Conservation (phyloP, 306 rosid species). For the Psophocarpus tetragonolobus region DNA sequence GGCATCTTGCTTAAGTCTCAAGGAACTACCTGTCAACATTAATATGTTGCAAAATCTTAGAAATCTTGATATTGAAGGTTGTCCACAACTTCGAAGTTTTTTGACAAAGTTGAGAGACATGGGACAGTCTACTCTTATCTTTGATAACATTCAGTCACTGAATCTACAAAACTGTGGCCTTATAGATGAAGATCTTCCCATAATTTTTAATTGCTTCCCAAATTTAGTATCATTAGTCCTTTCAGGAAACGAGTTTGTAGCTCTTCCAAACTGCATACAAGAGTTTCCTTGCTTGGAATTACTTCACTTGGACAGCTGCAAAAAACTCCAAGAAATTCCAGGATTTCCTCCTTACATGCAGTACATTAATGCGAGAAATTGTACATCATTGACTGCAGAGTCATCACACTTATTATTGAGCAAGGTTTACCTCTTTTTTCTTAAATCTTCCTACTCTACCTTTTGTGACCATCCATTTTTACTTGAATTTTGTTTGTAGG, state of each 20-base stretch:
- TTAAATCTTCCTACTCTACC: not conserved
- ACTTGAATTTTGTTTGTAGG: slow-evolving; percentile 8
- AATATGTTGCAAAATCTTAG: slow-evolving; percentile 39
- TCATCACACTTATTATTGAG: slow-evolving; percentile 31
- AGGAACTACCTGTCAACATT: slow-evolving; percentile 39
- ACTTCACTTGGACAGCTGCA: slow-evolving; percentile 44
- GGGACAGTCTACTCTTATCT: slow-evolving; percentile 16
- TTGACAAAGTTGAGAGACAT: slow-evolving; percentile 31
- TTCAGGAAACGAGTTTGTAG: slow-evolving; percentile 35
- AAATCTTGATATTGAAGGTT: slow-evolving; percentile 45
- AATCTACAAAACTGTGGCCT: slow-evolving; percentile 43
- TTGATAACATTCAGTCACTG: slow-evolving; percentile 33
- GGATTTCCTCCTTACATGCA: slow-evolving; percentile 34
- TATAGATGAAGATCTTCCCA: slow-evolving; percentile 47
- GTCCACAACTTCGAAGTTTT: slow-evolving; percentile 36
- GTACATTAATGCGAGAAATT: slow-evolving; percentile 41
- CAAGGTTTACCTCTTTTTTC: slow-evolving; percentile 28
- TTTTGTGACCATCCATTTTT: not conserved
- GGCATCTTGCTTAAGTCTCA: slow-evolving; percentile 50
- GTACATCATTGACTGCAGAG: slow-evolving; percentile 38
- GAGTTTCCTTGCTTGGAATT: slow-evolving; percentile 25
- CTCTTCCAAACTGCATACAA: slow-evolving; percentile 37
- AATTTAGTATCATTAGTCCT: slow-evolving; percentile 33
- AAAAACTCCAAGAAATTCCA: slow-evolving; percentile 32
- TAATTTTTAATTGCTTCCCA: slow-evolving; percentile 43